phyloP scores from a whole-genome alignment of 352 stramenopile species.

The Pythium vanterpoolii region DNA sequence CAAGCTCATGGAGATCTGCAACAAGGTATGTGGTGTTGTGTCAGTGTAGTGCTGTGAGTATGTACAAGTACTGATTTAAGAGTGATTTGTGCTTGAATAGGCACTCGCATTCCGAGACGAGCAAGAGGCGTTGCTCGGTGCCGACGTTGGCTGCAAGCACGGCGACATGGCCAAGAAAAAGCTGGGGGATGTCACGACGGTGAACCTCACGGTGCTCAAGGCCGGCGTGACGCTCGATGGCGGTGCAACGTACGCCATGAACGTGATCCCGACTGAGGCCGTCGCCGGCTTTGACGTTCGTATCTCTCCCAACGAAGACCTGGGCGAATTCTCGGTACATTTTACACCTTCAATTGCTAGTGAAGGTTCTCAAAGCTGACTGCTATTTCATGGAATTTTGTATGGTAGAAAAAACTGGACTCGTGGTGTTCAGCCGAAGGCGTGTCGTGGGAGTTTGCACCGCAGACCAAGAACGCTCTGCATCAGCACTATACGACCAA shows the following conservation, averaged over 20 bases:
- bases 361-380: background rate
- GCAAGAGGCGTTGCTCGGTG: conserved; percentile 83
- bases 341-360: background rate
- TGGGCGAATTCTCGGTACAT: conserved; percentile 70
- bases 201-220: conserved; percentile 94
- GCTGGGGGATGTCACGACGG: conserved; percentile 93
- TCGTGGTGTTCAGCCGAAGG: conserved; percentile 88
- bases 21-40: conserved; percentile 41
- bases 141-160: conserved; percentile 84
- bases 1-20: conserved; percentile 90
- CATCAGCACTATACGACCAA: conserved; percentile 64
- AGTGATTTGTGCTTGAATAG: background rate
- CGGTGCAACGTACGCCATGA: conserved; percentile 87
- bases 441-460: conserved; percentile 79
- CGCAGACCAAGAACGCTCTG: conserved; percentile 33
- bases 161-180: conserved; percentile 90
- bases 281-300: conserved; percentile 93
- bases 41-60: background rate
- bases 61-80: no score
- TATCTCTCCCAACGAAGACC: conserved; percentile 86
- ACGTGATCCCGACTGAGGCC: conserved; percentile 92
- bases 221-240: conserved; percentile 84
- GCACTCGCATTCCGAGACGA: conserved; percentile 70
- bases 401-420: conserved; percentile 70
- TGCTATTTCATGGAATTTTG: background rate